A percentile compares a stretch with the other conserved stretches of the same genome.
Conservation (phyloP, 2,329 filamentous ascomycete genomes). For the Grosmannia serpens region DNA sequence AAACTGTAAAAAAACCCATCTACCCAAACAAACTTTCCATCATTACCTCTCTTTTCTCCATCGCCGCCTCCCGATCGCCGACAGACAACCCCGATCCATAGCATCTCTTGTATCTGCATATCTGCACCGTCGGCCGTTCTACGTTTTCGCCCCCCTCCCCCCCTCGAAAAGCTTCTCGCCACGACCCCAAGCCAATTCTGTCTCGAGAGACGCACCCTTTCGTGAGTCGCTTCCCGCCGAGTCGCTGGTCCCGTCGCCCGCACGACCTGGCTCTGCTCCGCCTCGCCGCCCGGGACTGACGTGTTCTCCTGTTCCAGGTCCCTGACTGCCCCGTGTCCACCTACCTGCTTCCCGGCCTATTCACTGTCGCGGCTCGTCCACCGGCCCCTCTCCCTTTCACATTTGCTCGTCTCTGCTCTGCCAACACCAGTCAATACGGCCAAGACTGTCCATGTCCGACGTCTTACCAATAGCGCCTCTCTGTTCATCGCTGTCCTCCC, state of each 20-base stretch:
- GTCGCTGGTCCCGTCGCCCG: background rate
- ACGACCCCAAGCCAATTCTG: background rate
- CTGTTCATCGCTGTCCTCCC: background rate
- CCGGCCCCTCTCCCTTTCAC: background rate
- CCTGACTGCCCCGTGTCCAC: background rate
- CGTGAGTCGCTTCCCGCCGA: background rate
- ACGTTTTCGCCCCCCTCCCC: background rate
- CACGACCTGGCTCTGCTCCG: background rate
- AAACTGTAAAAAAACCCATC: slow-evolving; percentile 2
- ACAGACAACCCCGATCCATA: background rate
- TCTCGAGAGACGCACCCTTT: background rate
- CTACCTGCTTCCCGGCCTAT: background rate
- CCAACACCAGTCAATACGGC: background rate
- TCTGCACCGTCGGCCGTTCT: background rate
- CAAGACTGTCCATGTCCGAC: slow-evolving; percentile 4
- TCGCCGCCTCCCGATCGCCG: background rate
- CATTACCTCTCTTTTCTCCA: background rate
- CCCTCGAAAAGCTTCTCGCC: background rate
- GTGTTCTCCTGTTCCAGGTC: background rate
- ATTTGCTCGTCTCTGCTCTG: background rate
- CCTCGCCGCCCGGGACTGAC: background rate
- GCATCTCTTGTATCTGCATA: background rate
- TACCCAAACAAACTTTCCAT: background rate
- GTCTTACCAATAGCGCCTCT: slow-evolving; percentile 1
- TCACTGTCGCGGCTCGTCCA: background rate